phyloP scores from a whole-genome alignment of 2,329 filamentous ascomycete genomes.

The Tolypocladium ovalisporum region DNA sequence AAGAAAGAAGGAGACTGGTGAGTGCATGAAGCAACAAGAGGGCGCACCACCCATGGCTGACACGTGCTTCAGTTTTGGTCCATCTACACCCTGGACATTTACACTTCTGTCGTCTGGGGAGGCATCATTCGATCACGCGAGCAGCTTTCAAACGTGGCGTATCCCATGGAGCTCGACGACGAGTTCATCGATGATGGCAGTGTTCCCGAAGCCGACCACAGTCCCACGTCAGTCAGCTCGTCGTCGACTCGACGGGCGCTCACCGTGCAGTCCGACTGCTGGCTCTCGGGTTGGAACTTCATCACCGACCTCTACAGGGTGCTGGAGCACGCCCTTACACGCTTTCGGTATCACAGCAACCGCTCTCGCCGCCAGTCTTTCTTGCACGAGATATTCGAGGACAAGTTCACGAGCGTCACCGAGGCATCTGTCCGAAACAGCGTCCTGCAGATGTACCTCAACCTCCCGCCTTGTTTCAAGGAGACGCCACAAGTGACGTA shows the following conservation, averaged over 20 bases:
- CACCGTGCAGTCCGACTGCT: conserved; percentile 17
- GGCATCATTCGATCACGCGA: conserved; percentile 12
- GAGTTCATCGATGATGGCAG: conserved; percentile 24
- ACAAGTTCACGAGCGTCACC: conserved; percentile 6
- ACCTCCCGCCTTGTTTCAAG: conserved; percentile 17
- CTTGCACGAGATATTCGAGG: conserved; percentile 10
- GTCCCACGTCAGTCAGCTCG: conserved; percentile 1
- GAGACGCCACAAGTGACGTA: conserved; percentile 14
- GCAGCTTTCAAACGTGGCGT: conserved; percentile 12
- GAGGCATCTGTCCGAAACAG: conserved; percentile 9
- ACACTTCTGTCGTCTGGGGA: conserved; percentile 39
- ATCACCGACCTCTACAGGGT: conserved; percentile 45
- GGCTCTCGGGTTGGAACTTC: conserved; percentile 48
- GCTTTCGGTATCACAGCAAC: conserved; percentile 9
- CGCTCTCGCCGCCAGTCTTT: conserved; percentile 6
- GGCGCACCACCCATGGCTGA: too few species aligned
- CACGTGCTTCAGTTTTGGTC: conserved; percentile 35
- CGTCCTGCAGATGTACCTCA: conserved; percentile 14
- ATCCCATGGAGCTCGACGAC: conserved; percentile 23
- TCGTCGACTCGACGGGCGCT: conserved; percentile 1
- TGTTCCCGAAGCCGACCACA: background rate
- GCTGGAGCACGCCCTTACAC: conserved; percentile 36
- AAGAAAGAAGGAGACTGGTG: conserved; percentile 35
- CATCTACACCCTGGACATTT: conserved; percentile 46
- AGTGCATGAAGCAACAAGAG: too few species aligned